Conservation (phyloP, 495 filamentous ascomycete genomes). For the Penicillium mononematosum region DNA sequence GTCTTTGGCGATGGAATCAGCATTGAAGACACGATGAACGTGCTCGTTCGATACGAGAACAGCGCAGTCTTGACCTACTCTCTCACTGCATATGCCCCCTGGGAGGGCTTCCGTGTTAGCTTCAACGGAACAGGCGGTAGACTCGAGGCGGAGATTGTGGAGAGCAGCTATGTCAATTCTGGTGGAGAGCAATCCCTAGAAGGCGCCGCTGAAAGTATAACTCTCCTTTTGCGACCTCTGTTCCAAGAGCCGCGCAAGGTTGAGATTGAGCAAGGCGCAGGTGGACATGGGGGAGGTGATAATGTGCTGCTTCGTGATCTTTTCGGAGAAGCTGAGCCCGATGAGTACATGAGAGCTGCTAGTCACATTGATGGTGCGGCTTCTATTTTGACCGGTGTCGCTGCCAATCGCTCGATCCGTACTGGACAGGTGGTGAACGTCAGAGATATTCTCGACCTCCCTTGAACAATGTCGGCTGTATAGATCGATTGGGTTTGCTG, state of each 20-base stretch:
- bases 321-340: conserved; percentile 24
- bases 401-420: conserved; percentile 54
- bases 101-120: conserved; percentile 37
- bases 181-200: conserved; percentile 35
- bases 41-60: conserved; percentile 52
- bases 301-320: conserved; percentile 32
- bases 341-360: conserved; percentile 29
- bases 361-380: conserved; percentile 54
- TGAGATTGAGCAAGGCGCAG: conserved; percentile 23
- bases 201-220: conserved; percentile 42
- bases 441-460: conserved; percentile 1
- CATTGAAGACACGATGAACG: conserved; percentile 60
- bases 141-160: conserved; percentile 36
- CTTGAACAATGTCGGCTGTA: background rate
- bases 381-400: conserved; percentile 57
- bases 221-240: conserved; percentile 41
- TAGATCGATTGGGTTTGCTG: background rate
- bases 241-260: conserved; percentile 33
- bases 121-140: conserved; percentile 35
- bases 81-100: conserved; percentile 34
- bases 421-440: conserved; percentile 40
- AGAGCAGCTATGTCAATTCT: conserved; percentile 36
- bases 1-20: conserved; percentile 59
- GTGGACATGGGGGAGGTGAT: conserved; percentile 38
- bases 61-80: conserved; percentile 35